phyloP scores from a whole-genome alignment of 2,329 filamentous ascomycete species.

The Hypoxylon sp. region DNA sequence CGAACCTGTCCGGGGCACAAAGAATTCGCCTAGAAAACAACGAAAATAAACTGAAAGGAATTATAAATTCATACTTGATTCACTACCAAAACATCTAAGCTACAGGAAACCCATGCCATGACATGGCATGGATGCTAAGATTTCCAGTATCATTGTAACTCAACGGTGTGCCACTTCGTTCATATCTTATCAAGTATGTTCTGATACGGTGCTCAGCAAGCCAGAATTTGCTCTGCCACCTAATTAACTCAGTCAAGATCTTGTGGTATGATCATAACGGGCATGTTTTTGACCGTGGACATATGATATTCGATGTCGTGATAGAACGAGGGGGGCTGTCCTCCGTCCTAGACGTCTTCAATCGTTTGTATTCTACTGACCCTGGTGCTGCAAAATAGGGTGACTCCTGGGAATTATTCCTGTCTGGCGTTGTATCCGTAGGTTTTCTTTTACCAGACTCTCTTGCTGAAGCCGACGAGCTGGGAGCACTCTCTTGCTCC shows the following conservation, averaged over 20 bases:
- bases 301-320: not conserved
- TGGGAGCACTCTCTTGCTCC: not conserved
- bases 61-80: not conserved
- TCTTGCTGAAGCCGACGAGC: not conserved
- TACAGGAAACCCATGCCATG: not conserved
- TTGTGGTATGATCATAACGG: not conserved
- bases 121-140: not conserved
- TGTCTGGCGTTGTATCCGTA: not conserved
- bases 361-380: slow-evolving; percentile 4
- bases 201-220: too few species aligned
- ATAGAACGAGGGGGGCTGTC: not conserved
- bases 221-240: not conserved
- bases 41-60: not conserved
- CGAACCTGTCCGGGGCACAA: slow-evolving; percentile 2
- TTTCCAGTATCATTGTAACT: not conserved
- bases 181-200: not conserved
- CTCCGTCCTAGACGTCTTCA: not conserved
- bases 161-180: not conserved
- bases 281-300: not conserved
- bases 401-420: slow-evolving; percentile 3
- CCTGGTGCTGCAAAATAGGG: slow-evolving; percentile 14
- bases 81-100: not conserved
- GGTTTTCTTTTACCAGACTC: slow-evolving; percentile 11
- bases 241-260: not conserved
- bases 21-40: not conserved